Evolutionary conservation across 2,329 filamentous ascomycete species (phyloP).

Genomic region (Nannizziopsis arthrosporioides): DNA sequence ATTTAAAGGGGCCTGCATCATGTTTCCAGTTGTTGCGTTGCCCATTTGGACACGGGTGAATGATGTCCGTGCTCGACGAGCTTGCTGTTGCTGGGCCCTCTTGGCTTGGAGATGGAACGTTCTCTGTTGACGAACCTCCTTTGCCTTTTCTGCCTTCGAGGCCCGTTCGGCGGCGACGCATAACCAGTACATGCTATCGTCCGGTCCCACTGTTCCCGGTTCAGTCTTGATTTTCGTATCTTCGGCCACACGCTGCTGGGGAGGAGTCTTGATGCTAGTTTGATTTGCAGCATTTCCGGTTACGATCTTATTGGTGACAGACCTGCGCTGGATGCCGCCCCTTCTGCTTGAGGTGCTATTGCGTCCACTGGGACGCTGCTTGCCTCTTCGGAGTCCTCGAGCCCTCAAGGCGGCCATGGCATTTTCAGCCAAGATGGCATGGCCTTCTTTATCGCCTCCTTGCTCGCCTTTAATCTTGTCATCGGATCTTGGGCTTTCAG

Average conservation of each 20-base stretch:
- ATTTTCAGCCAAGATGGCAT: not conserved
- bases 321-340: not conserved
- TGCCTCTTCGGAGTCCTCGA: no score
- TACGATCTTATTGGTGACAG: no score
- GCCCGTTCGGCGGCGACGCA: not conserved
- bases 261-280: no score
- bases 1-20: not conserved
- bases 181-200: constrained; percentile 3
- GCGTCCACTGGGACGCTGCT: not conserved
- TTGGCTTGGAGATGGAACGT: no score
- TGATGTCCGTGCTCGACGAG: not conserved
- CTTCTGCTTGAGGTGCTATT: not conserved
- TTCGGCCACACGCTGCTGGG: no score
- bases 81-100: not conserved
- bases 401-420: not conserved
- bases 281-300: no score
- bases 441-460: not conserved
- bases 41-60: not conserved
- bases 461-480: not conserved
- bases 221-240: not conserved
- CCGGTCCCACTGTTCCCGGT: not conserved
- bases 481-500: not conserved
- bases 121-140: not conserved
- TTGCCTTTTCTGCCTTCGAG: not conserved
- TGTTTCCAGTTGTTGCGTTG: not conserved